Evolutionary conservation across 169 alveolate species (phyloP), one percentile per base, ranked within the genome.

Genomic region (Cryptosporidium meleagridis): DNA sequence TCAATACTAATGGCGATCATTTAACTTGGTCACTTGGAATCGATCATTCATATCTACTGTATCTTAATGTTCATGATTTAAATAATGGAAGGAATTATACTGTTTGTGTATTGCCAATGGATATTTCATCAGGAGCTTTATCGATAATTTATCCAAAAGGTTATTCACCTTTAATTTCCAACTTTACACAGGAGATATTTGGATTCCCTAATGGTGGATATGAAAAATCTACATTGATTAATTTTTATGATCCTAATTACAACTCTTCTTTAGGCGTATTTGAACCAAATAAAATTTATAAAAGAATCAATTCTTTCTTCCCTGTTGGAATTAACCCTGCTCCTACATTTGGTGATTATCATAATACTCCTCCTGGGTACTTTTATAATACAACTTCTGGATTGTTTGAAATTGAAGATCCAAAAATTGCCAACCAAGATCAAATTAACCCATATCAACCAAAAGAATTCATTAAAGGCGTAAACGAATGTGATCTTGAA

Each of bases 141-240:
- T 65, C 39, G 14, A 10, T n/a, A 1, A 65, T 65, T 12, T 65
- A 65, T 29, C 72, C 72, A 31, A 35, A n/a, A 26, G 72, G 72
- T 29, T 29, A 16, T 7, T 33, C 72, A 21, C 72, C 72, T 33
- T 26, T 29, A 3, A 65, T 33, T 7, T 65, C 72, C 0, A 65
- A 10, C 8, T 65, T 65, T 29, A 65, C 8, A 8, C 72, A 65
- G 10, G 35, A 65, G 14, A 29, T 33, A 51, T 33, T n/a, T n/a
- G 72, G 72, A n/a, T 65, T 65, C 51, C 72, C 72, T 39, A 65
- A n/a, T 14, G 72, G 72, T 9, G 72, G 72, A 65, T 65, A 35
- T 29, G 53, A 65, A 29, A 37, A 31, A n/a, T 31, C 44, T 6
- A 21, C 48, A 3, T 3, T 35, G 0, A 31, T 65, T 12, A 31